Evolutionary conservation across 495 filamentous ascomycete genomes (phyloP), one percentile per base, ranked within the genome.

Genomic region (Halenospora varia): DNA sequence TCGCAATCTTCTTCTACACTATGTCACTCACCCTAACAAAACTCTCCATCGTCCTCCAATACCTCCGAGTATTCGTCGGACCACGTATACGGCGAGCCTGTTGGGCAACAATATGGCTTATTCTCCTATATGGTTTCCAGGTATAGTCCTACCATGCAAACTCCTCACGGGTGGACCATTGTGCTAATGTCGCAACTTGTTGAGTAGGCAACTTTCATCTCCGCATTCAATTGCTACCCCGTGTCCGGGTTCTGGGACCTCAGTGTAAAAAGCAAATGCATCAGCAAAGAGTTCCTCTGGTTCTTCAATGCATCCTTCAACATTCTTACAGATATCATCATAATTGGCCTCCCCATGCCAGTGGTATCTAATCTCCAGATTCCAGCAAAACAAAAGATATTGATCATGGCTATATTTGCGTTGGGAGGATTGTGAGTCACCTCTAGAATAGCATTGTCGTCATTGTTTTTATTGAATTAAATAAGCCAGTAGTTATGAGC

Each of bases 321-420:
- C 60, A 81, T 83, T 46, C 15, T 78, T 10, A 72, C 75, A 8
- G 81, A 83, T 57, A 59, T 79, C 29, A 71, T 75, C 67, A 77
- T 83, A 51, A 54, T 83, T 35, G 23, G 66, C 2, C 72, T 83
- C 1, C 81, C 80, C 1, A 63, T 82, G 18, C 70, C 68, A 2
- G 76, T 76, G 0, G 66, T 84, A 1, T 69, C 67, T 54, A 57
- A 58, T 0, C 62, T 78, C 41, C 70, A 75, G 51, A 71, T 77
- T 29, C 77, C 70, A 11, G 55, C 55, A 0, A 70, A 63, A 11
- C 76, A 82, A 45, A 77, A 77, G 55, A 39, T 74, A 18, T 74
- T 70, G n/a, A 67, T 83, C 9, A 70, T 76, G 35, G 44, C 68
- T 44, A 67, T 84, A 35, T 80, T 83, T 50, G 67, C 75, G n/a